Conservation (phyloP, 2,329 filamentous ascomycete species). For the Fusarium tuaranense region DNA sequence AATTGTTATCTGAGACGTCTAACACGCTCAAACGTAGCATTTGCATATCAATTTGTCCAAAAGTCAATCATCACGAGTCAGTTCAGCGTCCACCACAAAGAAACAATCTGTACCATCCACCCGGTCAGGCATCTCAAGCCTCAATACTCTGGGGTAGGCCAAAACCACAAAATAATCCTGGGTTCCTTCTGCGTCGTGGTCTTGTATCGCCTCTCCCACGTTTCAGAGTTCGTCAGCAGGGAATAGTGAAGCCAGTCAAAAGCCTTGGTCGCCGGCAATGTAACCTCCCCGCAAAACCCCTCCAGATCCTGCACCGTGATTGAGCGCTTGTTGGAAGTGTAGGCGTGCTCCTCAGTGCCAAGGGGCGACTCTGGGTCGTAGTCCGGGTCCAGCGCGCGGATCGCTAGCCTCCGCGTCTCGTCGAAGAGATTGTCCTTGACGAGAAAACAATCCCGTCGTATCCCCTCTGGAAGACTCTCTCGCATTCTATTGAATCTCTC, state of each 20-base stretch:
- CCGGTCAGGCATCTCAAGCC: background rate
- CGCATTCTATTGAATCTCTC: background rate
- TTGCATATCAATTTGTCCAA: background rate
- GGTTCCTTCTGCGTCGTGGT: background rate
- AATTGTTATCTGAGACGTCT: background rate
- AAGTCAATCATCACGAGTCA: background rate
- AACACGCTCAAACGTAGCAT: background rate
- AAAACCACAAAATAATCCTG: background rate
- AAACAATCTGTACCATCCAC: background rate
- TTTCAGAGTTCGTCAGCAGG: background rate
- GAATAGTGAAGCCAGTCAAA: constrained; percentile 1
- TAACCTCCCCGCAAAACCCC: background rate
- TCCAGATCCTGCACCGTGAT: background rate
- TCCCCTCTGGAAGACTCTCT: background rate
- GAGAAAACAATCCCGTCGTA: background rate
- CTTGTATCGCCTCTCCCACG: background rate
- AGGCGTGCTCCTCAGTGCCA: background rate
- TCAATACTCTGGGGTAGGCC: background rate
- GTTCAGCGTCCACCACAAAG: background rate
- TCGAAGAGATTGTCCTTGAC: background rate
- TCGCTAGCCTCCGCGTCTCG: too few relatives aligned
- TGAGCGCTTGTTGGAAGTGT: background rate
- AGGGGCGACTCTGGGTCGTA: background rate
- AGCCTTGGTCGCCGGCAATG: background rate
- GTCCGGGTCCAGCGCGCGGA: background rate